phyloP scores from a whole-genome alignment of 805 yeast genomes.

The Candida maris region DNA sequence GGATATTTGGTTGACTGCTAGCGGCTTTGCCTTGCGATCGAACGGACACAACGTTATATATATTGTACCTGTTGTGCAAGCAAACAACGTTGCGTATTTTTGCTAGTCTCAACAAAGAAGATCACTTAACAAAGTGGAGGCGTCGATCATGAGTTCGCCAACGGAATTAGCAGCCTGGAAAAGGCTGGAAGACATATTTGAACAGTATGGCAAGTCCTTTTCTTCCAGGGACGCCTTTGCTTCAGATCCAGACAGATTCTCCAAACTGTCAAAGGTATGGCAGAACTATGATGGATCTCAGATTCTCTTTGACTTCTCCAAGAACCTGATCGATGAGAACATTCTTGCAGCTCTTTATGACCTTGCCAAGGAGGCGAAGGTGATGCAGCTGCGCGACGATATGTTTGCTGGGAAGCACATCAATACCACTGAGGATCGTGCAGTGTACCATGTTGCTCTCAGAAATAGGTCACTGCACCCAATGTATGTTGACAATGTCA shows the following conservation, averaged over 20 bases:
- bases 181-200: slow-evolving; percentile 66
- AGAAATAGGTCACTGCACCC: slow-evolving; percentile 86
- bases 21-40: too few relatives aligned
- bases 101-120: background rate
- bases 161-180: slow-evolving; percentile 80
- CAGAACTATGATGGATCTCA: slow-evolving; percentile 82
- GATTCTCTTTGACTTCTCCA: slow-evolving; percentile 91
- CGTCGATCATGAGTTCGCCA: slow-evolving; percentile 31
- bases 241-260: slow-evolving; percentile 70
- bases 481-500: slow-evolving; percentile 84
- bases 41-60: background rate
- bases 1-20: too few relatives aligned
- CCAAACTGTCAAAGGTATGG: slow-evolving; percentile 73
- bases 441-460: slow-evolving; percentile 94
- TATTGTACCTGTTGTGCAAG: background rate
- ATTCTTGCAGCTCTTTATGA: slow-evolving; percentile 61
- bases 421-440: slow-evolving; percentile 94
- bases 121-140: background rate
- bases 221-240: slow-evolving; percentile 76
- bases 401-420: slow-evolving; percentile 93
- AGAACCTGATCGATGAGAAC: slow-evolving; percentile 88
- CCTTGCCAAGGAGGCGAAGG: slow-evolving; percentile 87
- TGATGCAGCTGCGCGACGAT: slow-evolving; percentile 80
- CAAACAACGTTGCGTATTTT: slow-evolving; percentile 1
- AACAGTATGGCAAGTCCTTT: slow-evolving; percentile 63